Evolutionary conservation across 148 eudicot genomes (phyloP), one percentile per base, ranked within the genome.

Genomic region (Amaranthus hypochondriacus): DNA sequence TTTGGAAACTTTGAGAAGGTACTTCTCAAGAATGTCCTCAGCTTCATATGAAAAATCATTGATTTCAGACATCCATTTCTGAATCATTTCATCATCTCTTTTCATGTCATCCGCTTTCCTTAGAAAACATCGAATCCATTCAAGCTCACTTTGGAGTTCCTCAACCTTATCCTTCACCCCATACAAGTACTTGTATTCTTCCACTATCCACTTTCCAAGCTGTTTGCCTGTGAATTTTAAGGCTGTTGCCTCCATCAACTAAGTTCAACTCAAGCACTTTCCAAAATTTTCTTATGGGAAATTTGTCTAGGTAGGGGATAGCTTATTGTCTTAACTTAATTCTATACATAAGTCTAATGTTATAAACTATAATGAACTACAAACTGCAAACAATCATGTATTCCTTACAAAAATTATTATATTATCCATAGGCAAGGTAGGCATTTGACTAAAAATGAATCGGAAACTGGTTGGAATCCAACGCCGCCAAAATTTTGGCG

Each of bases 21-120:
- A 65, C 21, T 65, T 48, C 39, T 65, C 68, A 48, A 65, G 52
- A 65, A 65, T 65, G 53, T 65, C 68, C 53, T 65, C 68, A 47
- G 68, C 68, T 65, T 65, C 68, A 65, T 65, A 65, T 65, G 68
- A 65, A 39, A 65, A 65, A 14, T 65, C 68, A 65, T 48, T 65
- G 53, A 65, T 47, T n/a, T 65, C 68, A 5, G 68, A 47, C 0
- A 65, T 65, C 68, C 68, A 48, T 65, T 65, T 65, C 5, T 7
- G 52, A 48, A 65, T 8, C 39, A 65, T 14, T n/a, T 65, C 68
- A 65, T 65, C 53, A 65, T 48, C 53, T 13, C 5, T 48, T 11
- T 47, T 48, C 11, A 3, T 65, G 4, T 14, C 28, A 14, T 65
- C 68, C 0, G 68, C 68, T 0, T 48, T 65, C 15, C 11, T 47